Percentiles rank a stretch among this genome's conserved stretches.
phyloP scores from a whole-genome alignment of 495 filamentous ascomycete species.

The Annulohypoxylon nitens region DNA sequence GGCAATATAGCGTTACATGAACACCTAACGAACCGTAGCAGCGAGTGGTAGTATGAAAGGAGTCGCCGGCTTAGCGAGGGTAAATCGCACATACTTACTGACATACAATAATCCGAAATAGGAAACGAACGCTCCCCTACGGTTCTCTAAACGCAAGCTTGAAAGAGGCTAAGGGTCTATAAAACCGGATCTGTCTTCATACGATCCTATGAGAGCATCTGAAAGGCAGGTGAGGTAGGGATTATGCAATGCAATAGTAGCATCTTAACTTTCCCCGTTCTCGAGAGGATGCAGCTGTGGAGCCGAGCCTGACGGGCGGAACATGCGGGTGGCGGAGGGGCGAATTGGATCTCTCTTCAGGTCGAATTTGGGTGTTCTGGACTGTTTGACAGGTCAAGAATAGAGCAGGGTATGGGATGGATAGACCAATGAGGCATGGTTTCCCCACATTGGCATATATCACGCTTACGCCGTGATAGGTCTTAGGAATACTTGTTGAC shows the following conservation, averaged over 20 bases:
- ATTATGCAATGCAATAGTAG: slow-evolving; percentile 34
- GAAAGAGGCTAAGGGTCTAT: slow-evolving; percentile 21
- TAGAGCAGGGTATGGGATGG: slow-evolving; percentile 35
- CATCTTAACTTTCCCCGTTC: slow-evolving; percentile 32
- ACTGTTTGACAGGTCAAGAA: slow-evolving; percentile 33
- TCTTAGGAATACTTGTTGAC: slow-evolving; percentile 12
- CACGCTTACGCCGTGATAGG: slow-evolving; percentile 33
- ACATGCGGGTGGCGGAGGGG: slow-evolving; percentile 32
- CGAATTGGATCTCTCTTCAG: slow-evolving; percentile 27
- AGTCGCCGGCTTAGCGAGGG: slow-evolving; percentile 27
- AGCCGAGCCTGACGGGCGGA: slow-evolving; percentile 35
- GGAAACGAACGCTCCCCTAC: slow-evolving; percentile 18
- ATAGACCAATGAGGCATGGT: slow-evolving; percentile 26
- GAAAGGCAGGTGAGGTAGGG: slow-evolving; percentile 10
- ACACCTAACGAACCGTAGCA: slow-evolving; percentile 17
- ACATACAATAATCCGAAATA: slow-evolving; percentile 23
- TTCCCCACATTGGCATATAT: slow-evolving; percentile 43
- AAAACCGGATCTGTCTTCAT: slow-evolving; percentile 27
- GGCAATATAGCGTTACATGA: slow-evolving; percentile 33
- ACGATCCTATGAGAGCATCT: slow-evolving; percentile 22
- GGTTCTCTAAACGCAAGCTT: neutral
- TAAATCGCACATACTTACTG: slow-evolving; percentile 26
- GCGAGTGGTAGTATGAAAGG: slow-evolving; percentile 21
- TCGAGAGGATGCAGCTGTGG: slow-evolving; percentile 33
- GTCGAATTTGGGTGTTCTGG: slow-evolving; percentile 34